phyloP scores from a whole-genome alignment of 2,329 filamentous ascomycete genomes.

The Colletotrichum spinosum region DNA sequence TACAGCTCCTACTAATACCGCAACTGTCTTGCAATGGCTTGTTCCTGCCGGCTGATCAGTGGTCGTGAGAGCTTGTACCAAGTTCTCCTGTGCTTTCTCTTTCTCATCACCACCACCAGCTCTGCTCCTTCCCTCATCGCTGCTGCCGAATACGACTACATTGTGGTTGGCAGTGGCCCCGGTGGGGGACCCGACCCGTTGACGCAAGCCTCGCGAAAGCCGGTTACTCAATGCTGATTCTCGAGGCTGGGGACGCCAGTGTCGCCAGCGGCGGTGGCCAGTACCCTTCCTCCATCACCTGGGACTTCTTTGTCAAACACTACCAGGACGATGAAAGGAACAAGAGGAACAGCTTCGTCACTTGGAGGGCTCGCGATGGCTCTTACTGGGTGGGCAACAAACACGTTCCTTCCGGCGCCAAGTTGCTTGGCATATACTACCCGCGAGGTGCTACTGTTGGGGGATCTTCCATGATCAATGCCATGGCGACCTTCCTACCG shows the following conservation, averaged over 20 bases:
- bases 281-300: conserved; percentile 55
- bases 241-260: conserved; percentile 64
- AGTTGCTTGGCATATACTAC: conserved; percentile 26
- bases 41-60: not conserved
- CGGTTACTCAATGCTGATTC: conserved; percentile 65
- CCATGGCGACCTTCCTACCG: conserved; percentile 23
- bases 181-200: conserved; percentile 64
- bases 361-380: conserved; percentile 5
- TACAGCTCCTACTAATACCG: too few relatives aligned
- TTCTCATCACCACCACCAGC: not conserved
- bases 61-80: not conserved
- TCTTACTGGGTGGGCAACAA: conserved; percentile 15
- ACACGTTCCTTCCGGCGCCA: conserved; percentile 7
- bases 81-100: not conserved
- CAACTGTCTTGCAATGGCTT: not conserved
- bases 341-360: conserved; percentile 57
- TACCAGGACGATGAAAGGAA: conserved; percentile 63
- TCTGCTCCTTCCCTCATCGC: not conserved
- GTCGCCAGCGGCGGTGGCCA: conserved; percentile 2
- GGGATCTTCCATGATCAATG: conserved; percentile 28
- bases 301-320: conserved; percentile 73
- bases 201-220: conserved; percentile 65
- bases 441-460: conserved; percentile 30
- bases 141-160: conserved; percentile 61
- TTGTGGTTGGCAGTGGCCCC: conserved; percentile 67